Conservation (phyloP, 306 rosid genomes). For the Casuarina equisetifolia region DNA sequence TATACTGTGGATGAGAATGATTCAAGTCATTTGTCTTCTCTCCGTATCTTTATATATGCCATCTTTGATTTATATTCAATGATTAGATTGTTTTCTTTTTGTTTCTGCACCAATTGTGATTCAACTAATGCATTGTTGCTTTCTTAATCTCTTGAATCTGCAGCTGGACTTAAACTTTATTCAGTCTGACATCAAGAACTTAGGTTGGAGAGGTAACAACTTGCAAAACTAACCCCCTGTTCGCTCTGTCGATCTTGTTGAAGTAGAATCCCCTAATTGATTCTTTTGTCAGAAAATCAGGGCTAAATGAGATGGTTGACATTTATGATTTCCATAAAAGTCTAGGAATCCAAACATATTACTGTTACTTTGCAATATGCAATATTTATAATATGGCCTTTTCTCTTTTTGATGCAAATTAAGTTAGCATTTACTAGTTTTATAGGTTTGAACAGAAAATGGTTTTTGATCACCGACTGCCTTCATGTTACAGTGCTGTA, state of each 20-base stretch:
- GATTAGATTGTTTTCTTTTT: constrained; percentile 17
- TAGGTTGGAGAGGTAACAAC: constrained; percentile 71
- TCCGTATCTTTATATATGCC: neutral
- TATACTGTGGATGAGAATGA: neutral
- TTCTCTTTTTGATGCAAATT: neutral
- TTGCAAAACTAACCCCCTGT: constrained; percentile 1
- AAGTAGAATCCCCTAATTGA: constrained; percentile 11
- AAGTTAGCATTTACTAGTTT: neutral
- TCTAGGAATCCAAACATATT: constrained; percentile 6
- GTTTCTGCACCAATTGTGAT: constrained; percentile 6
- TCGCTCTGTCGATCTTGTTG: constrained; percentile 7
- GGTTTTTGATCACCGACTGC: constrained; percentile 2
- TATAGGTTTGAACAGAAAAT: neutral
- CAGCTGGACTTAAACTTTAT: constrained; percentile 83
- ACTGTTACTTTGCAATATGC: constrained; percentile 4
- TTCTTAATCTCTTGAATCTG: constrained; percentile 41
- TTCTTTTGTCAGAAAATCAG: constrained; percentile 1
- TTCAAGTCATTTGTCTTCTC: neutral
- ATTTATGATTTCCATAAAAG: neutral
- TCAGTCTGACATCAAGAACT: constrained; percentile 61
- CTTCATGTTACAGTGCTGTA: neutral
- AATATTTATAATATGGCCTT: neutral
- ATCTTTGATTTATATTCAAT: constrained; percentile 1
- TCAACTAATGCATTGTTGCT: constrained; percentile 27
- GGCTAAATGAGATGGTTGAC: constrained; percentile 1